Conservation (phyloP, 306 rosid species). For the Benincasa hispida region DNA sequence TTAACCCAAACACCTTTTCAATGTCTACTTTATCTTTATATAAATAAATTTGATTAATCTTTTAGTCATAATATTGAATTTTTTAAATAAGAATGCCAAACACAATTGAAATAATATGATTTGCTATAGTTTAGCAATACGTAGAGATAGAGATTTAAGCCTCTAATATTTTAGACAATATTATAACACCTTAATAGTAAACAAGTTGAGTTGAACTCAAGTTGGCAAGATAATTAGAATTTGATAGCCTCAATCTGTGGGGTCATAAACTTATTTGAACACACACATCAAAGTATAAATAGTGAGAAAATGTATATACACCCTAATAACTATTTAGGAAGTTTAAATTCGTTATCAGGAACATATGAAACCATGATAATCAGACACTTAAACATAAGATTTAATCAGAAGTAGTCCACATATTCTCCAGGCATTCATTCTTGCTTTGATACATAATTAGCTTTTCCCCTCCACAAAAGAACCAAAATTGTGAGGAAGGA, state of each 20-base stretch:
- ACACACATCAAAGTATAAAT: too few relatives aligned
- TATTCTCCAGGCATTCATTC: not conserved
- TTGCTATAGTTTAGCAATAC: too few relatives aligned
- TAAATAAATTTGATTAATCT: too few relatives aligned
- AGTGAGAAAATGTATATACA: not conserved
- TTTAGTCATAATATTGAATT: too few relatives aligned
- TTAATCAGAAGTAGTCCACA: not conserved
- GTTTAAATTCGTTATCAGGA: not conserved
- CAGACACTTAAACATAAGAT: not conserved
- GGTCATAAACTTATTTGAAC: not conserved
- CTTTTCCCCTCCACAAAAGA: not conserved
- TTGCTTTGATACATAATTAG: not conserved
- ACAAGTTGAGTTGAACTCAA: too few relatives aligned
- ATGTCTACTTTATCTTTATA: too few relatives aligned
- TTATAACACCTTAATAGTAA: too few relatives aligned
- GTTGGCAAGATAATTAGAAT: not conserved
- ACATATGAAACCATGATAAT: not conserved
- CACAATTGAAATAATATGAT: too few relatives aligned
- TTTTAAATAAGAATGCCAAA: too few relatives aligned
- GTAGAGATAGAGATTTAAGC: too few relatives aligned
- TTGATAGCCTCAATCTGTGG: not conserved
- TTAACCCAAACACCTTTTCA: too few relatives aligned
- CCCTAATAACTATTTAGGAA: not conserved
- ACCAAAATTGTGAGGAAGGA: not conserved
- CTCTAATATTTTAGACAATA: too few relatives aligned